Evolutionary conservation across 768 basidiomycete genomes (phyloP).

Genomic region (Tylopilus balloui): DNA sequence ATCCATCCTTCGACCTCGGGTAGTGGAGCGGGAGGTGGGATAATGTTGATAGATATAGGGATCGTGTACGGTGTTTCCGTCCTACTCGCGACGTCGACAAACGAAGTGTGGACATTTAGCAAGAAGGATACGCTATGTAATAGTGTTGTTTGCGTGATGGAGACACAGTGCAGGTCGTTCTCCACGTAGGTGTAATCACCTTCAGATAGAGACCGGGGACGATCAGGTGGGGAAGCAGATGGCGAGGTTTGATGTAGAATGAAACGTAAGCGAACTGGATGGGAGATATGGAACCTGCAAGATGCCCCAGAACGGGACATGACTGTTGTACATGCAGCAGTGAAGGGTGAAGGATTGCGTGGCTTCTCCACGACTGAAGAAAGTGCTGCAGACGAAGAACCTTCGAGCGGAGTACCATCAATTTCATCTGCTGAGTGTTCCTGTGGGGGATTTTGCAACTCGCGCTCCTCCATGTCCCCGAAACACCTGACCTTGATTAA

Average conservation of each 20-base stretch:
- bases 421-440: slow-evolving; percentile 15
- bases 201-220: slow-evolving; percentile 40
- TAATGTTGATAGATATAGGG: slow-evolving; percentile 63
- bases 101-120: slow-evolving; percentile 68
- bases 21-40: slow-evolving; percentile 73
- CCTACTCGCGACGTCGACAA: slow-evolving; percentile 65
- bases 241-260: slow-evolving; percentile 65
- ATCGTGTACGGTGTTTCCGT: slow-evolving; percentile 65
- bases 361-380: slow-evolving; percentile 26
- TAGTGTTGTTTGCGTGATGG: slow-evolving; percentile 77
- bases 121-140: slow-evolving; percentile 81
- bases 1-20: slow-evolving; percentile 71
- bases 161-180: slow-evolving; percentile 60
- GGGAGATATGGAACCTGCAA: slow-evolving; percentile 80
- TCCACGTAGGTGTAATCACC: slow-evolving; percentile 46
- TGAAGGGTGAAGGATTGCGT: slow-evolving; percentile 35
- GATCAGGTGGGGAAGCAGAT: slow-evolving; percentile 45
- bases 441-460: slow-evolving; percentile 28
- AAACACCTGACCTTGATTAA: slow-evolving; percentile 52
- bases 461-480: slow-evolving; percentile 34
- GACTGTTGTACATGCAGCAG: slow-evolving; percentile 46
- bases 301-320: slow-evolving; percentile 87
- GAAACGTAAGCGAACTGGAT: slow-evolving; percentile 72
- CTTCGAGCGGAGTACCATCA: slow-evolving; percentile 22
- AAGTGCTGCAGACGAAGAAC: slow-evolving; percentile 29